Evolutionary conservation across 1,139 yeast species (phyloP).

Genomic region (Lodderomyces orthopsilosis): DNA sequence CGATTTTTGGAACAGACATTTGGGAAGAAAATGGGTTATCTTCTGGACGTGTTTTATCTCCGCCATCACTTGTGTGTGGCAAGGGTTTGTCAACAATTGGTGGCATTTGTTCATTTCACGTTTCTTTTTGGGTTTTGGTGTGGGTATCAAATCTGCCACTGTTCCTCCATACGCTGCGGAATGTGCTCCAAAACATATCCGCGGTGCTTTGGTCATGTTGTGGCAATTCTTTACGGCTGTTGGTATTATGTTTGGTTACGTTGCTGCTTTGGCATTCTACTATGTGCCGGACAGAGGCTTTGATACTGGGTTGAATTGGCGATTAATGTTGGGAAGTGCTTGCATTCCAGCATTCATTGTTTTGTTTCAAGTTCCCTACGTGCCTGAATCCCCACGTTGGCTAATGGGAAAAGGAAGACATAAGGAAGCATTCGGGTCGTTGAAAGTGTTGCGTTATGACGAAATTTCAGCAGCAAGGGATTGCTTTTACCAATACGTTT

Average conservation of each 20-base stretch:
- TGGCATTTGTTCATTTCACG: slow-evolving; percentile 73
- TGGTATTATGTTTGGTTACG: slow-evolving; percentile 81
- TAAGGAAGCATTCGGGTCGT: slow-evolving; percentile 55
- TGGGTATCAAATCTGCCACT: slow-evolving; percentile 79
- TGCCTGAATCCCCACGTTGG: slow-evolving; percentile 83
- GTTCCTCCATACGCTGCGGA: slow-evolving; percentile 83
- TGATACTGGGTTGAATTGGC: slow-evolving; percentile 61
- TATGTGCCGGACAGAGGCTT: slow-evolving; percentile 35
- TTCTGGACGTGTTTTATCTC: slow-evolving; percentile 67
- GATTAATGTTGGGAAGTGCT: slow-evolving; percentile 79
- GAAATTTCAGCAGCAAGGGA: slow-evolving; percentile 72
- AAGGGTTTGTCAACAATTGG: slow-evolving; percentile 72
- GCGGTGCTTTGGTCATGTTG: slow-evolving; percentile 82
- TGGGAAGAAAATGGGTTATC: slow-evolving; percentile 75
- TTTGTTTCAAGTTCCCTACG: slow-evolving; percentile 62
- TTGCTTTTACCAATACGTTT: slow-evolving; percentile 67
- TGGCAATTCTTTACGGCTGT: slow-evolving; percentile 91
- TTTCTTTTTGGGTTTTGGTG: slow-evolving; percentile 69
- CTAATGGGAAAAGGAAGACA: slow-evolving; percentile 64
- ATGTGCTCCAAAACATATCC: slow-evolving; percentile 69
- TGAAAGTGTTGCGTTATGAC: slow-evolving; percentile 47
- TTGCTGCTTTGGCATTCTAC: slow-evolving; percentile 60
- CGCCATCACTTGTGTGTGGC: slow-evolving; percentile 71
- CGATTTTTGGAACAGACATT: slow-evolving; percentile 58
- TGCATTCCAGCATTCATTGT: slow-evolving; percentile 70